A percentile compares a stretch with the other conserved stretches of the same genome.
phyloP scores from a whole-genome alignment of 2,329 filamentous ascomycete species.

The Monosporascus sp. region DNA sequence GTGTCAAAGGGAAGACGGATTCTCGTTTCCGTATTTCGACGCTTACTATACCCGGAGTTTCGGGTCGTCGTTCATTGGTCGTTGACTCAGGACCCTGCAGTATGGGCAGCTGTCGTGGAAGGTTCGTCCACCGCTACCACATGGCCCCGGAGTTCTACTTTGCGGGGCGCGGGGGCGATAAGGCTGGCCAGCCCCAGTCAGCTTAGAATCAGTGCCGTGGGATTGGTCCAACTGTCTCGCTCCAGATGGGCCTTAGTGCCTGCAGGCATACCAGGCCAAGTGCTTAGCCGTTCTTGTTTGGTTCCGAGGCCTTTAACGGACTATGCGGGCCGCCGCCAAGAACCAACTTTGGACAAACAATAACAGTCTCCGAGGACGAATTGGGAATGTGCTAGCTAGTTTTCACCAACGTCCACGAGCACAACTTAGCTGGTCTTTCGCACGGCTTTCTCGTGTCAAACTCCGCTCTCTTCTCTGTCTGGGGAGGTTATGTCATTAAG shows the following conservation, averaged over 20 bases:
- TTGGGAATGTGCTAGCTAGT: background rate
- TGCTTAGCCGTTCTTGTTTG: too few relatives aligned
- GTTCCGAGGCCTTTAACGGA: background rate
- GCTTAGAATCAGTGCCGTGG: too few relatives aligned
- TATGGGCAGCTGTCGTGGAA: background rate
- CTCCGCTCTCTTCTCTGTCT: background rate
- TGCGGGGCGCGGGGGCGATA: too few relatives aligned
- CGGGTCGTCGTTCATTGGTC: background rate
- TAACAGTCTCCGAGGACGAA: background rate
- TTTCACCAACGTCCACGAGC: background rate
- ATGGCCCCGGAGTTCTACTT: too few relatives aligned
- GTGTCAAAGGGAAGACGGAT: background rate
- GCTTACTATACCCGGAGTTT: background rate
- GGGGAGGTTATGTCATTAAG: too few relatives aligned
- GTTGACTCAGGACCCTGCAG: background rate
- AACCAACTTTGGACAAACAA: background rate
- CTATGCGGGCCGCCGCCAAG: background rate
- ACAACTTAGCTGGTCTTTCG: background rate
- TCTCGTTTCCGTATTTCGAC: background rate
- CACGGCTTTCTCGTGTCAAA: background rate
- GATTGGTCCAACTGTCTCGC: too few relatives aligned
- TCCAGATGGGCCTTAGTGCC: too few relatives aligned
- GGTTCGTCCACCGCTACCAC: too few relatives aligned
- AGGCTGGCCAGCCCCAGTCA: too few relatives aligned
- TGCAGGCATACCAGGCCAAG: too few relatives aligned